Conservation (phyloP, 2,329 filamentous ascomycete genomes). For the Epichloe festucae region DNA sequence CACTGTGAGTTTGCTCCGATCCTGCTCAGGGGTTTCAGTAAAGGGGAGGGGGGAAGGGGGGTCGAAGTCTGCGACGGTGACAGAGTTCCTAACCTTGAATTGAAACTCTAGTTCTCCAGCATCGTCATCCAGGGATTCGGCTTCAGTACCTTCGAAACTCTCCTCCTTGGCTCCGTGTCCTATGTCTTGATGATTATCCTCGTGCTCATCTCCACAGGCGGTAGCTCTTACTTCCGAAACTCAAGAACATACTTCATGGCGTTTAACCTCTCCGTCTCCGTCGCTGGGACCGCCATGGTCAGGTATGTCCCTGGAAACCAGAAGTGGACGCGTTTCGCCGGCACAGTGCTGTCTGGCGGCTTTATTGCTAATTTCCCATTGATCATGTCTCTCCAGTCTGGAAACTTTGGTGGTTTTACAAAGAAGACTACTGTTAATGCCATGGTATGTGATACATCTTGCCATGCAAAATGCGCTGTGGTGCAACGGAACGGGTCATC, state of each 20-base stretch:
- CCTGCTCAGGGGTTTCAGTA: background rate
- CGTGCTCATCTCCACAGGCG: constrained; percentile 11
- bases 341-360: constrained; percentile 39
- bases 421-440: constrained; percentile 49
- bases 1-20: constrained; percentile 9
- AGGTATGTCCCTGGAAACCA: constrained; percentile 9
- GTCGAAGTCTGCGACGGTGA: background rate
- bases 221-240: constrained; percentile 13
- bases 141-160: constrained; percentile 11
- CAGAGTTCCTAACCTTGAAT: background rate
- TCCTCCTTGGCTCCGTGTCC: constrained; percentile 11
- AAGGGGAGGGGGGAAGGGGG: too few species aligned
- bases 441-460: constrained; percentile 22
- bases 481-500: too few species aligned
- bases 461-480: too few species aligned
- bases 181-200: constrained; percentile 13
- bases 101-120: constrained; percentile 11
- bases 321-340: constrained; percentile 15
- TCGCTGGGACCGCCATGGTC: constrained; percentile 14
- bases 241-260: constrained; percentile 15
- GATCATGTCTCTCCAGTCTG: constrained; percentile 40
- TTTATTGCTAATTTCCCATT: constrained; percentile 29
- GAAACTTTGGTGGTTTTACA: constrained; percentile 49
- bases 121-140: constrained; percentile 15
- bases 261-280: constrained; percentile 9